A percentile compares a stretch with the other conserved stretches of the same genome.
These are phyloP conservation scores for Suhomyces kilbournensis DNA, from an alignment of 805 yeast species.

Conservation along the genomic window DNA sequence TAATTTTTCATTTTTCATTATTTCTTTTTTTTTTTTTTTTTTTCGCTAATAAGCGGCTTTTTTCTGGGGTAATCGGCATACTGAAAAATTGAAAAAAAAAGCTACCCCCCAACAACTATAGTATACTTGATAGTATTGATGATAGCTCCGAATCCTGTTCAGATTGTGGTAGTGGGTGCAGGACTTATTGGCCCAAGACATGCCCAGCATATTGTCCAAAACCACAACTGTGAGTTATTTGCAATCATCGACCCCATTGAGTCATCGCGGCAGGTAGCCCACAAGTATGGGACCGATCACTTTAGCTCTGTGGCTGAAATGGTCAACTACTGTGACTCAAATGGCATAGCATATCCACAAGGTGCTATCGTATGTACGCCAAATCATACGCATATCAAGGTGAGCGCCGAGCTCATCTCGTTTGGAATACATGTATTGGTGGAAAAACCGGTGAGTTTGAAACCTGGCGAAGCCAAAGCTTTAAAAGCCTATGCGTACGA, in stretches of 20 bases:
- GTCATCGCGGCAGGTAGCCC: conserved; percentile 18
- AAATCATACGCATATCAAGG: conserved; percentile 37
- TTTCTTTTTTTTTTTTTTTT: neutral
- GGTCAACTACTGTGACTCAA: conserved; percentile 15
- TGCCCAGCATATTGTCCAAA: conserved; percentile 20
- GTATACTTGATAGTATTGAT: neutral
- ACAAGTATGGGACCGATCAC: conserved; percentile 14
- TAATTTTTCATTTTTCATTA: neutral
- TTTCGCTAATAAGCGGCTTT: neutral
- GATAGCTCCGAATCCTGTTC: conserved; percentile 8
- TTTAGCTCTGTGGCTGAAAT: conserved; percentile 18
- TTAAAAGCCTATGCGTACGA: conserved; percentile 25
- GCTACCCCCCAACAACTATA: neutral
- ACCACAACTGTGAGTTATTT: conserved; percentile 19
- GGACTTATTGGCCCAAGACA: conserved; percentile 30
- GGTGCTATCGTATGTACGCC: conserved; percentile 44
- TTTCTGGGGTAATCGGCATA: neutral
- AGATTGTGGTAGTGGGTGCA: conserved; percentile 22
- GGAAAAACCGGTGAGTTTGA: conserved; percentile 40
- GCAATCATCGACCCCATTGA: conserved; percentile 26
- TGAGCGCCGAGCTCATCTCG: conserved; percentile 32
- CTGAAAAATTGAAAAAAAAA: neutral
- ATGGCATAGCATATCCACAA: conserved; percentile 25
- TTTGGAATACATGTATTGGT: conserved; percentile 36
- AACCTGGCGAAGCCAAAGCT: conserved; percentile 32